A percentile compares a stretch with the other conserved stretches of the same genome.
phyloP scores from a whole-genome alignment of 2,329 filamentous ascomycete species.

The Diaporthe vexans region DNA sequence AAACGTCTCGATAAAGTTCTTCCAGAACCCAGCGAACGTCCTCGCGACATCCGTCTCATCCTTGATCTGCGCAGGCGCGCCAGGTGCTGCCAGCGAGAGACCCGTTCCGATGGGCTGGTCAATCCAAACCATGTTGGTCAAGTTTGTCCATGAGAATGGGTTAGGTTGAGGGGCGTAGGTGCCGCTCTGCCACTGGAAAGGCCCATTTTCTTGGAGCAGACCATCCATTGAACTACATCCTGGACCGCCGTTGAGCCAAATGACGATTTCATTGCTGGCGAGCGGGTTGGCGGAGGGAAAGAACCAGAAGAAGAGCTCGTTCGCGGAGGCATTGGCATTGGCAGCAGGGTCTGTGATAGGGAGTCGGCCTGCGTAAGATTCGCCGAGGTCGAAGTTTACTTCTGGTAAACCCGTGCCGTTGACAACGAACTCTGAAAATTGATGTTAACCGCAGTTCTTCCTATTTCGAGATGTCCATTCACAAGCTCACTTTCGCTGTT shows the following conservation, averaged over 20 bases:
- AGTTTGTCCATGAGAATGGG: constrained; percentile 76
- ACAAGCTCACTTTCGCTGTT: constrained; percentile 1
- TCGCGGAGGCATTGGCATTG: constrained; percentile 49
- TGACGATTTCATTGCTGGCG: constrained; percentile 70
- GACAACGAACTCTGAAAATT: constrained; percentile 69
- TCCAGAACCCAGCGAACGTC: constrained; percentile 82
- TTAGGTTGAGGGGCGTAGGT: constrained; percentile 74
- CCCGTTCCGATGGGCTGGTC: constrained; percentile 76
- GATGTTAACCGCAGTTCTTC: background rate
- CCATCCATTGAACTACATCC: constrained; percentile 73
- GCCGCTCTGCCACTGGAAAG: constrained; percentile 76
- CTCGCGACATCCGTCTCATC: constrained; percentile 74
- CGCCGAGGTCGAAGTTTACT: constrained; percentile 76
- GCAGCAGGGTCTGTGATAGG: constrained; percentile 61
- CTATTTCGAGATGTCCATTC: background rate
- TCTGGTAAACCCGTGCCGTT: constrained; percentile 76
- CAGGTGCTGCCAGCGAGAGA: constrained; percentile 67
- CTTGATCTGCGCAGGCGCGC: constrained; percentile 69
- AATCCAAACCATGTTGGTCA: constrained; percentile 82
- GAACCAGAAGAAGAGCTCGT: constrained; percentile 75
- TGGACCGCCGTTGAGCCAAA: constrained; percentile 72
- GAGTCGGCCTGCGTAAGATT: constrained; percentile 73
- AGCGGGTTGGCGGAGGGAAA: constrained; percentile 69
- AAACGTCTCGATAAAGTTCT: constrained; percentile 79
- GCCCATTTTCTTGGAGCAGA: constrained; percentile 80